phyloP scores from a whole-genome alignment of 116 monocot species.

The Cymodocea nodosa region DNA sequence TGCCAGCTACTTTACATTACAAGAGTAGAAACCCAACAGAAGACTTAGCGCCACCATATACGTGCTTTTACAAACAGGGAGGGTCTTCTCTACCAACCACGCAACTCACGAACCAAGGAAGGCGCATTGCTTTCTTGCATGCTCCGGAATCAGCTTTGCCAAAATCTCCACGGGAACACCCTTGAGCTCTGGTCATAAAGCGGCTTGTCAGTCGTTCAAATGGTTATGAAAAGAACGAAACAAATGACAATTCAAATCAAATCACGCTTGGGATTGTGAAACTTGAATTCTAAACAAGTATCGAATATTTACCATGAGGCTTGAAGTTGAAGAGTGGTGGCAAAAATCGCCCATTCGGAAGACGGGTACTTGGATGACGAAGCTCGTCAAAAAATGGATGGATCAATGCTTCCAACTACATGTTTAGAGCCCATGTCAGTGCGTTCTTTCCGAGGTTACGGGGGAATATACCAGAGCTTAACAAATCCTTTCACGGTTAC shows the following conservation, averaged over 20 bases:
- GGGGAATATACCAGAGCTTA: too few relatives aligned
- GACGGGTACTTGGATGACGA: conserved; percentile 59
- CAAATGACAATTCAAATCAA: not conserved
- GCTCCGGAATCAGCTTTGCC: conserved; percentile 71
- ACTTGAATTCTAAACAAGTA: too few relatives aligned
- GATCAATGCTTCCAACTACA: conserved; percentile 61
- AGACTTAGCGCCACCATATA: not conserved
- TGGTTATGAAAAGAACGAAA: not conserved
- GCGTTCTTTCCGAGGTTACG: too few relatives aligned
- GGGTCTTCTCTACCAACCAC: not conserved
- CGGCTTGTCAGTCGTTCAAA: not conserved
- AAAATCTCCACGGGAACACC: conserved; percentile 58
- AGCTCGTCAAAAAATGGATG: conserved; percentile 93
- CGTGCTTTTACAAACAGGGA: not conserved
- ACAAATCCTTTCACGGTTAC: not conserved
- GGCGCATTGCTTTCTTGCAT: conserved; percentile 73
- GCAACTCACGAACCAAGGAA: conserved; percentile 41
- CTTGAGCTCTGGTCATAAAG: conserved; percentile 47
- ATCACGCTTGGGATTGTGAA: too few relatives aligned
- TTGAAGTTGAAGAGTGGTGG: conserved; percentile 90
- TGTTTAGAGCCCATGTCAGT: not conserved
- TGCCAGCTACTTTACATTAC: too few relatives aligned
- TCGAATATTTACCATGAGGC: conserved; percentile 49
- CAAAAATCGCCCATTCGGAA: conserved; percentile 72
- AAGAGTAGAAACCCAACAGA: not conserved